Evolutionary conservation across 257 asterid species (phyloP), one percentile per base, ranked within the genome.

Genomic region (Orobanche coerulescens): DNA sequence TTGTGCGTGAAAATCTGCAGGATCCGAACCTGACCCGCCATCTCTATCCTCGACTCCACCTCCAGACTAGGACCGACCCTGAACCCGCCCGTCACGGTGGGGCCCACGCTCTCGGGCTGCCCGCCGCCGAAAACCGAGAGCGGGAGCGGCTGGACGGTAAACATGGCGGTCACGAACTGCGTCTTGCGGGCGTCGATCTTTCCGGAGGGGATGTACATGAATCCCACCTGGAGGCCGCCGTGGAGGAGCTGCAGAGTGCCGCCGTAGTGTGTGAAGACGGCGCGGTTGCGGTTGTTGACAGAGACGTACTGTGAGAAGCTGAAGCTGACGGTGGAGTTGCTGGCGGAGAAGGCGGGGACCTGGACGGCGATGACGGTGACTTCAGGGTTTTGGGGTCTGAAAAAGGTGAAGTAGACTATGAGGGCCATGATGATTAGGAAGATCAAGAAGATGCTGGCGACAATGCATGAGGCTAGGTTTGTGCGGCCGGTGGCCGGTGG

Each of bases 201-300:
- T 0, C 96, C 98, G 59, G 98, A 95, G 40, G 98, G 98, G 8
- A 92, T 74, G 71, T 82, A 80, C 95, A 92, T 74, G 85, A 88
- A 79, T 0, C 98, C 98, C 31, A 92, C 79, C 52, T 83, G 95
- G 39, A 34, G 71, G 10, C 86, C 95, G 50, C 78, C 78, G 72
- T 91, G 71, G 66, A 85, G 73, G 39, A 87, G 80, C 84, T 71
- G 94, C 3, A 87, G 77, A 6, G 97, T 83, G 80, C 96, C 85
- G 77, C 83, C 94, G 72, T 83, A 90, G 86, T 90, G 97, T 30
- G 78, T 66, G 81, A 87, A 87, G 2, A 56, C 81, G 13, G 80
- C 97, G 64, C 79, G 79, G 84, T 87, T 87, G 34, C 91, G 88
- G 87, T 90, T 90, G 68, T 28, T 57, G 58, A 87, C 75, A 66